phyloP scores from a whole-genome alignment of 1,139 yeast genomes.

The Saccharomycopsis hybrid region DNA sequence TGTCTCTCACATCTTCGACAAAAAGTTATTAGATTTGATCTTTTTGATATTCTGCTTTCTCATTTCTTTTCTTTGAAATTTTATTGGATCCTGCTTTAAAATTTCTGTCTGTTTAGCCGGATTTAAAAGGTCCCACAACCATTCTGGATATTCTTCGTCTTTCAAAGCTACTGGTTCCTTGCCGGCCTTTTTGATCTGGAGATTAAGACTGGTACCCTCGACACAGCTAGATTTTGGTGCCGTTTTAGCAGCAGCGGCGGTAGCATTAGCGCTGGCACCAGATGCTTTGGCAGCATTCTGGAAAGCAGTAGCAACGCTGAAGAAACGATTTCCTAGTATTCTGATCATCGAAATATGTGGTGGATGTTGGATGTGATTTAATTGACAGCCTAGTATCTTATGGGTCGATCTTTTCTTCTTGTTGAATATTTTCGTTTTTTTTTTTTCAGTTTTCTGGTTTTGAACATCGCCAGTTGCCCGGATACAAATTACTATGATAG shows the following conservation, averaged over 20 bases:
- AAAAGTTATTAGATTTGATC: constrained; percentile 76
- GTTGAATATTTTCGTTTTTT: too few relatives aligned
- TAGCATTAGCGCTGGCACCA: not conserved
- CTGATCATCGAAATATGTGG: too few relatives aligned
- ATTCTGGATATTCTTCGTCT: constrained; percentile 85
- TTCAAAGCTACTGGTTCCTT: constrained; percentile 86
- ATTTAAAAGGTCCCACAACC: constrained; percentile 92
- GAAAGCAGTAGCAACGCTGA: too few relatives aligned
- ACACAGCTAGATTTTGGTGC: constrained; percentile 29
- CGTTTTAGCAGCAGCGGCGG: not conserved
- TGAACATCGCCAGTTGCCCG: too few relatives aligned
- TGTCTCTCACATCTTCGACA: constrained; percentile 28
- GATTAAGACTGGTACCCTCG: constrained; percentile 77
- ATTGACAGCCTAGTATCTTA: too few relatives aligned
- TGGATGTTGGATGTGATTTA: too few relatives aligned
- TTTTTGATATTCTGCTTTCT: constrained; percentile 59
- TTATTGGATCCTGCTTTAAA: constrained; percentile 55
- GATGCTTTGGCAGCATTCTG: not conserved
- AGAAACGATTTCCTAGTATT: too few relatives aligned
- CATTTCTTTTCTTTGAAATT: constrained; percentile 61
- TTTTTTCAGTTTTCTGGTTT: too few relatives aligned
- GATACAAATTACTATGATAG: too few relatives aligned
- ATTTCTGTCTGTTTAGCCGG: constrained; percentile 42
- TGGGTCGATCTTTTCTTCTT: too few relatives aligned
- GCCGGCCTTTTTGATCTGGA: constrained; percentile 72